These are phyloP conservation scores for Ceratocystis colombiana DNA, from an alignment of 2,329 filamentous ascomycete species.

Conservation along the genomic window DNA sequence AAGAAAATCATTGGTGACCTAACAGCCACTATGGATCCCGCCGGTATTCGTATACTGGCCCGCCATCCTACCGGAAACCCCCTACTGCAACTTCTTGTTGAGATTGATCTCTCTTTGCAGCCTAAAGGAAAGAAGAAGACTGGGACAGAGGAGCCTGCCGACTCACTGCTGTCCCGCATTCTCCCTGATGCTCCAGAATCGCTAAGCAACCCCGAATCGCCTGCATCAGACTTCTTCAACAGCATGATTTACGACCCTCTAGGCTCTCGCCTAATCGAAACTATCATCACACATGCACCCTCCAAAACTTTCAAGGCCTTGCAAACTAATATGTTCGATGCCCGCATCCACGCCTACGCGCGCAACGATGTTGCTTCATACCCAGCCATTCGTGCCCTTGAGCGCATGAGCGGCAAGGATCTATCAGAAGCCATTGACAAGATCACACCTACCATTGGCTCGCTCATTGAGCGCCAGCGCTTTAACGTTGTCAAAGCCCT, in stretches of 20 bases:
- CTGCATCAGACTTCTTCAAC: conserved; percentile 67
- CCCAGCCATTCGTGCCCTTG: conserved; percentile 70
- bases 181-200: conserved; percentile 65
- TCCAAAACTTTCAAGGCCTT: conserved; percentile 86
- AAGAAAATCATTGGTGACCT: conserved; percentile 75
- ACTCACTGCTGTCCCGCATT: conserved; percentile 61
- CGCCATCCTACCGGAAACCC: conserved; percentile 88
- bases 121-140: conserved; percentile 53
- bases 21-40: conserved; percentile 63
- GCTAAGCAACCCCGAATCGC: conserved; percentile 60
- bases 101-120: conserved; percentile 70
- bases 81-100: conserved; percentile 78
- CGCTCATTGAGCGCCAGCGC: conserved; percentile 63
- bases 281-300: conserved; percentile 67
- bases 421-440: conserved; percentile 60
- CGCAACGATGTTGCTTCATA: conserved; percentile 88
- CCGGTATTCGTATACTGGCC: conserved; percentile 71
- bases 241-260: conserved; percentile 82
- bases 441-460: conserved; percentile 61
- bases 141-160: conserved; percentile 34
- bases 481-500: conserved; percentile 71
- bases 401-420: conserved; percentile 78
- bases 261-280: conserved; percentile 82
- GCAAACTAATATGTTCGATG: conserved; percentile 68
- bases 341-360: conserved; percentile 67